Base-by-base conservation (phyloP, 2,329 filamentous ascomycete genomes). In the Monilinia fructicola region DNA sequence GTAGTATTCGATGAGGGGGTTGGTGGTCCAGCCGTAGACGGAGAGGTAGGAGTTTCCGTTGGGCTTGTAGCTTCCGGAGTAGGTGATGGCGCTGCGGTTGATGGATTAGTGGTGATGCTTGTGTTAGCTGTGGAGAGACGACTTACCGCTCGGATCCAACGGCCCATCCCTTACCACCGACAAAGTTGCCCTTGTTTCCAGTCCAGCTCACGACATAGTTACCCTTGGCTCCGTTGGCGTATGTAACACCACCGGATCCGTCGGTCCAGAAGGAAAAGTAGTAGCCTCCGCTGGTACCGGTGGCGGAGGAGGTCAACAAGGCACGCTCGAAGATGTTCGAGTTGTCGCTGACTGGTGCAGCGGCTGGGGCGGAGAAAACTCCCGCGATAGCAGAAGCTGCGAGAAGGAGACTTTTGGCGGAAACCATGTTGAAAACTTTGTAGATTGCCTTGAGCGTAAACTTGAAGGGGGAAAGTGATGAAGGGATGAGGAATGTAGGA, bases 181-280 rank as follows among this genome's bases (percentile, higher is more conserved):
- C 80, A 69, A 81, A 81, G 76, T 82, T 80, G 1, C 69, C 71
- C 44, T 40, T 60, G 70, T 80, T 81, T 38, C 76, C 78, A 59
- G 77, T 76, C 84, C 84, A 87, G 6, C 58, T 77, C 9, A 83
- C 78, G 69, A 77, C 80, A 79, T 85, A 86, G 68, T 76, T 73
- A 31, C 85, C 84, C 21, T 75, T 80, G 3, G 76, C 74, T 26
- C 79, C 81, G 75, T 86, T 87, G 73, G 80, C 83, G 78, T 87
- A 87, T 46, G 78, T 82, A 14, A 83, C 82, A 48, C 77, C 73
- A 52, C 78, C 80, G 0, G 50, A 40, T 23, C 82, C 81, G 67
- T 87, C 84, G 66, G 81, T 85, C 84, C 84, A 88, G 79, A 81
- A 87, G 14, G 82, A 85, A 76, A 84, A 87, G 79, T 83, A 87